A percentile compares a stretch with the other conserved stretches of the same genome.
Evolutionary conservation across 768 basidiomycete species (phyloP).

Genomic region (Leccinum variicolor): DNA sequence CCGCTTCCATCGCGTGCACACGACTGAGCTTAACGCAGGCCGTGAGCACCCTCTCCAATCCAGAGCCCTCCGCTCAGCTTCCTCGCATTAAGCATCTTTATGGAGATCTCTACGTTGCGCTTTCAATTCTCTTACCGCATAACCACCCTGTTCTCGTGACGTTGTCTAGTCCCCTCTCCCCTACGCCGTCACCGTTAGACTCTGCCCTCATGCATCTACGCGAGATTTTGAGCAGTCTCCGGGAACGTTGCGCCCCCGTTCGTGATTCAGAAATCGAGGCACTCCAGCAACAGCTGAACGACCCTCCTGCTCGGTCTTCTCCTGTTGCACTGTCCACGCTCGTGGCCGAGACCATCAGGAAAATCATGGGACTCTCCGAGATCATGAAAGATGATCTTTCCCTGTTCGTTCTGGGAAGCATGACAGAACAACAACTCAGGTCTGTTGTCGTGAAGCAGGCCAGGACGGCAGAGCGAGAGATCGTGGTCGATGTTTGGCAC

Average conservation of each 20-base stretch:
- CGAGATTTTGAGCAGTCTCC: conserved; percentile 50
- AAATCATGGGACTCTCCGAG: conserved; percentile 50
- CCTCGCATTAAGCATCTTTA: conserved; percentile 56
- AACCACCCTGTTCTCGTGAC: conserved; percentile 47
- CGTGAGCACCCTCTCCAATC: conserved; percentile 49
- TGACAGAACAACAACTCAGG: conserved; percentile 60
- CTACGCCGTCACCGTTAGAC: conserved; percentile 64
- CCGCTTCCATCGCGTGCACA: conserved; percentile 4
- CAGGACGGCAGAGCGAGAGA: conserved; percentile 48
- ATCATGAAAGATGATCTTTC: conserved; percentile 71
- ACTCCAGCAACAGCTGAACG: conserved; percentile 36
- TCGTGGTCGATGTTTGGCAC: conserved; percentile 52
- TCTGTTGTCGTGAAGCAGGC: conserved; percentile 52
- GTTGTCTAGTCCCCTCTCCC: conserved; percentile 58
- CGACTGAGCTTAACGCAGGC: conserved; percentile 43
- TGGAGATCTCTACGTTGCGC: conserved; percentile 46
- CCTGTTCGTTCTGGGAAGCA: conserved; percentile 58
- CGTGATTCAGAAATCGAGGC: conserved; percentile 54
- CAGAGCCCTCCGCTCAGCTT: conserved; percentile 57
- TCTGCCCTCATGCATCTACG: conserved; percentile 53
- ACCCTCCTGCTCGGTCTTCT: conserved; percentile 9
- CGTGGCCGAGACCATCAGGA: conserved; percentile 45
- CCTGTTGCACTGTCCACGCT: conserved; percentile 41
- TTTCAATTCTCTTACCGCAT: conserved; percentile 58
- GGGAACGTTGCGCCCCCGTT: conserved; percentile 63